Conservation (phyloP, 208 protist species). For the Naegleria lovaniensis region DNA sequence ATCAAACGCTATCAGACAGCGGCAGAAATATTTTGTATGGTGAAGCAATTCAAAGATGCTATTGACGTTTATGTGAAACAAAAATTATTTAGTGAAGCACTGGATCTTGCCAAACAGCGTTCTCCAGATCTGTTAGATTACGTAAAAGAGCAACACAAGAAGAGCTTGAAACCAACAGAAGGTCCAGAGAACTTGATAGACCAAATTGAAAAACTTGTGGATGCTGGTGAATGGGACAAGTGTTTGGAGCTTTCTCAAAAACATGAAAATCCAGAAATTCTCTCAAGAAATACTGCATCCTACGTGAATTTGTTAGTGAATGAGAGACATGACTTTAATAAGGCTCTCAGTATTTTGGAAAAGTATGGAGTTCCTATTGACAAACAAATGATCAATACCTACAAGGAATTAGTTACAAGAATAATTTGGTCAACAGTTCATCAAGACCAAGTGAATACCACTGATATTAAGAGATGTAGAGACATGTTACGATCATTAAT, state of each 20-base stretch:
- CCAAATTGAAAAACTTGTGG: constrained; percentile 35
- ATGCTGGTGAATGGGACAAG: constrained; percentile 38
- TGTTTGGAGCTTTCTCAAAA: constrained; percentile 39
- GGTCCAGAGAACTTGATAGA: constrained; percentile 16
- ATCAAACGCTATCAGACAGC: not conserved
- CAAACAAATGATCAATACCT: not conserved
- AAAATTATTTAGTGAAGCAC: not conserved
- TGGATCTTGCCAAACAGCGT: not conserved
- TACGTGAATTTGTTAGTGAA: not conserved
- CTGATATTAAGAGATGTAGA: not conserved
- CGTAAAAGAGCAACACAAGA: constrained; percentile 1
- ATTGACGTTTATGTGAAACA: constrained; percentile 9
- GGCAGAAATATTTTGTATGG: not conserved
- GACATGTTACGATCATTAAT: not conserved
- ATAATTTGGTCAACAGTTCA: constrained; percentile 7
- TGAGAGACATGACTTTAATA: not conserved
- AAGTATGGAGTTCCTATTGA: not conserved
- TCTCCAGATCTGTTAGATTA: not conserved
- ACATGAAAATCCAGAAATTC: constrained; percentile 22
- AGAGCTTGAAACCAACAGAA: constrained; percentile 17
- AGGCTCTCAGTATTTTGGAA: constrained; percentile 13
- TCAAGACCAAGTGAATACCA: not conserved
- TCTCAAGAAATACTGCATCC: not conserved
- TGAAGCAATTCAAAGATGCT: not conserved
- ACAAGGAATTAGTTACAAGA: not conserved